Evolutionary conservation across 2,329 filamentous ascomycete genomes (phyloP).

Genomic region (Aspergillus pseudoglaucus): DNA sequence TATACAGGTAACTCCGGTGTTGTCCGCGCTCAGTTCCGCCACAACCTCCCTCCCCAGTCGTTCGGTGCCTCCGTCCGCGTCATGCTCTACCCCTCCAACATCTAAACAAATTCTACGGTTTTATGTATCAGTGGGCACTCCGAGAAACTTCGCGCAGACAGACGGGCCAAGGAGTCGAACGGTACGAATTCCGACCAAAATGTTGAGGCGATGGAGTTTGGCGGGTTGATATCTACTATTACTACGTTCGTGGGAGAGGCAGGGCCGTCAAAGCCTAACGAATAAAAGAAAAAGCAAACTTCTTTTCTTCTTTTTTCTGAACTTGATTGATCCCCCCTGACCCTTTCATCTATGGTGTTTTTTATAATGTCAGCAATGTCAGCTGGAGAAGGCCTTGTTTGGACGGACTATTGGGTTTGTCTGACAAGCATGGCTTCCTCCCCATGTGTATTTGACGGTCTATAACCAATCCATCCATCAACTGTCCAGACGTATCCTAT

Average conservation of each 20-base stretch:
- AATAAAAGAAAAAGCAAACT: constrained; percentile 28
- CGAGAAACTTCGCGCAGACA: constrained; percentile 30
- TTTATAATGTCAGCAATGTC: neutral
- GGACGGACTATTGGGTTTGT: no score
- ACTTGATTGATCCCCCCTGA: neutral
- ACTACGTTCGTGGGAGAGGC: constrained; percentile 33
- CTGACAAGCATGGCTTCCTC: no score
- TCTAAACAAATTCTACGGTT: constrained; percentile 55
- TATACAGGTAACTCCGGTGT: constrained; percentile 85
- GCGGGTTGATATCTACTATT: constrained; percentile 26
- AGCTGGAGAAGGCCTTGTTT: no score
- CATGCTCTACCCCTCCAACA: constrained; percentile 97
- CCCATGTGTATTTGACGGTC: no score
- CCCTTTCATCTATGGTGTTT: neutral
- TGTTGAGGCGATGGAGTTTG: constrained; percentile 33
- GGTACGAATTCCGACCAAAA: constrained; percentile 28
- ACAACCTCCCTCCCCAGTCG: constrained; percentile 91
- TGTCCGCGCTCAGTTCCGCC: constrained; percentile 93
- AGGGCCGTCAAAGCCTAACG: constrained; percentile 32
- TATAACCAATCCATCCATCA: no score
- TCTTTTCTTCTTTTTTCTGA: neutral
- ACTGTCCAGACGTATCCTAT: no score
- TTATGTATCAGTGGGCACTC: constrained; percentile 31
- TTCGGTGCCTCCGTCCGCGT: constrained; percentile 94
- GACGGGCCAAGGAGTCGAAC: constrained; percentile 32